Evolutionary conservation across 345 rosid species (phyloP).

Genomic region (Salix arbutifolia): DNA sequence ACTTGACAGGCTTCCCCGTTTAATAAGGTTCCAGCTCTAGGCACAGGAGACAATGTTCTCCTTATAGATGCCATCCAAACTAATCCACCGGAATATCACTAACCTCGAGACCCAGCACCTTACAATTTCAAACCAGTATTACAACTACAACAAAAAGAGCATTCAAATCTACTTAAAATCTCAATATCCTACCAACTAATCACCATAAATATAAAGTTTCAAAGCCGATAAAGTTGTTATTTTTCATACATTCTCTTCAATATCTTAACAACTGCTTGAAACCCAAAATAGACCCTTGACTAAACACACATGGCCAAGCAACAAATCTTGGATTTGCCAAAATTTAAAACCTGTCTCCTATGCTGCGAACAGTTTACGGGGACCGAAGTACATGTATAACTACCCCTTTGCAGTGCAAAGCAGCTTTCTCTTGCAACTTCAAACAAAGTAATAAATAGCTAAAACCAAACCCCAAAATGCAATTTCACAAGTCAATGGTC

Average conservation of each 20-base stretch:
- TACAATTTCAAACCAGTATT: neutral
- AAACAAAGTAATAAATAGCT: neutral
- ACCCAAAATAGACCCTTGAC: neutral
- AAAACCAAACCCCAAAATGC: neutral
- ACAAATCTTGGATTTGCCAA: neutral
- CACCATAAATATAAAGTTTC: neutral
- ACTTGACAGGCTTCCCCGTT: slow-evolving; percentile 47
- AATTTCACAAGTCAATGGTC: neutral
- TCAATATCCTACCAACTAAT: neutral
- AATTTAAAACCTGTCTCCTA: neutral
- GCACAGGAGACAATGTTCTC: slow-evolving; percentile 53
- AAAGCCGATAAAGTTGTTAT: neutral
- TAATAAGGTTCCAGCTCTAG: slow-evolving; percentile 36
- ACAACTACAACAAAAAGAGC: neutral
- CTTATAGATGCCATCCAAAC: slow-evolving; percentile 61
- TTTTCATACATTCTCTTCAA: neutral
- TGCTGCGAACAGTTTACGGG: neutral
- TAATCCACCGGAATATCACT: neutral
- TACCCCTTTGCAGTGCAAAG: neutral
- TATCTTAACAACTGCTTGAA: neutral
- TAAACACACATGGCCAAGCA: neutral
- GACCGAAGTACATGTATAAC: neutral
- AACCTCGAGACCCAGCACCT: neutral
- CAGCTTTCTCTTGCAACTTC: neutral
- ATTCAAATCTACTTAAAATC: slow-evolving; percentile 13